Base-by-base conservation (phyloP, 169 alveolate genomes). In the Theileria luwenshuni region DNA sequence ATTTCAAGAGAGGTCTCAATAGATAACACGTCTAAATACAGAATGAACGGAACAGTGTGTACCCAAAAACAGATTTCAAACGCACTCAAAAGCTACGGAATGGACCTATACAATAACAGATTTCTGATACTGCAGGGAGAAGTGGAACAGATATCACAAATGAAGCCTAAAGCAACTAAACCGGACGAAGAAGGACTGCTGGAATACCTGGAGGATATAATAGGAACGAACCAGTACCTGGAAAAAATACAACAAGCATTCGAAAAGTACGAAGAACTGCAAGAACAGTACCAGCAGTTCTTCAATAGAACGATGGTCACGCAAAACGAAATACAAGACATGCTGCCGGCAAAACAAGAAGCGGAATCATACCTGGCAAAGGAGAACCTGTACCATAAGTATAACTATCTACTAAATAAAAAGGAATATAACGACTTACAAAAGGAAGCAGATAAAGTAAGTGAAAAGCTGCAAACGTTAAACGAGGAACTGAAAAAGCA, bases 171-270 rank as follows among this genome's bases (percentile, higher is more conserved):
- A 81, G 97, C 89, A 6, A 92, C 92, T 25, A 93, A 92, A 73
- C 85, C 90, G 15, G 96, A 93, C 72, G 98, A 95, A 79, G 96
- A 94, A 45, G 99, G 99, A 5, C 88, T 97, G 27, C 87, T 98
- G 28, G 99, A 97, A 77, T 97, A 95, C 75, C 77, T 98, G 19
- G 99, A 98, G 81, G 99, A 98, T 45, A 95, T 98, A 21, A 97
- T 97, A 28, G 99, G 99, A 3, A 93, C 97, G 0, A 91, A 93
- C 81, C 76, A 68, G 70, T 92, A 85, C 65, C 83, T 93, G 38
- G 92, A 72, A 15, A 77, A 65, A 49, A 91, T 92, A 45, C 86
- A 75, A 76, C 92, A 83, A 77, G 83, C 87, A 43, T 86, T 79
- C 54, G 85, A 76, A 45, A 87, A 77, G 62, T 60, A 86, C 58